phyloP scores from a whole-genome alignment of 1,139 yeast genomes.

The Meyerozyma smithsonii region DNA sequence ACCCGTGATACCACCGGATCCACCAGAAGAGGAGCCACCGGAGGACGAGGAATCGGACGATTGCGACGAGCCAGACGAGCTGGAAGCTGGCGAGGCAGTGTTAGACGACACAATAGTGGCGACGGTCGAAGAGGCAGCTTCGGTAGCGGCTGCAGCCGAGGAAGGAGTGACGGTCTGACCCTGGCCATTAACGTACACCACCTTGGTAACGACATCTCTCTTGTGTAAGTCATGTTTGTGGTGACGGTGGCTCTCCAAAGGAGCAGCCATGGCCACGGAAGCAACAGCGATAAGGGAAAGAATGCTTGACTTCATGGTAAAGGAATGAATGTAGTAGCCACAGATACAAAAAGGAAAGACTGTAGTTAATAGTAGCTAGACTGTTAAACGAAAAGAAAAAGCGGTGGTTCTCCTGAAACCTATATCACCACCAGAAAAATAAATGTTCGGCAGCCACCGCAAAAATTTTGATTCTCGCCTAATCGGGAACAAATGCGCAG shows the following conservation, averaged over 20 bases:
- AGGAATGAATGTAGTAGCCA: conserved; percentile 6
- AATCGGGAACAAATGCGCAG: not conserved
- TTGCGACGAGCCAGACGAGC: conserved; percentile 18
- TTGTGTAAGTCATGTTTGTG: conserved; percentile 10
- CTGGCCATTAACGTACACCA: conserved; percentile 15
- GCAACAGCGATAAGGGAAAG: conserved; percentile 17
- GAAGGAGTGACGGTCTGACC: conserved; percentile 16
- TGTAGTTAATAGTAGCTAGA: conserved; percentile 15
- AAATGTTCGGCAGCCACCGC: conserved; percentile 1
- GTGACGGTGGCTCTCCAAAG: conserved; percentile 30
- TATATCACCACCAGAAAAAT: not conserved
- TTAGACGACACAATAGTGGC: conserved; percentile 14
- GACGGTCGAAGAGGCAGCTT: conserved; percentile 9
- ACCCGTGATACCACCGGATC: conserved; percentile 42
- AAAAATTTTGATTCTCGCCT: conserved; percentile 3
- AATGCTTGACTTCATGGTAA: conserved; percentile 14
- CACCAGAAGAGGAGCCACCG: conserved; percentile 8
- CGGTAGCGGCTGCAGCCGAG: conserved; percentile 8
- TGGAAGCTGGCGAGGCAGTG: conserved; percentile 18
- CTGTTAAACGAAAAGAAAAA: conserved; percentile 1
- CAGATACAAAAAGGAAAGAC: conserved; percentile 19
- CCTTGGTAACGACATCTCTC: conserved; percentile 15
- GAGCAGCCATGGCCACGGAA: conserved; percentile 25
- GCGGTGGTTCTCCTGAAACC: not conserved
- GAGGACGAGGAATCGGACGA: conserved; percentile 6